phyloP scores from a whole-genome alignment of 805 yeast genomes.

The Candida ortonii region DNA sequence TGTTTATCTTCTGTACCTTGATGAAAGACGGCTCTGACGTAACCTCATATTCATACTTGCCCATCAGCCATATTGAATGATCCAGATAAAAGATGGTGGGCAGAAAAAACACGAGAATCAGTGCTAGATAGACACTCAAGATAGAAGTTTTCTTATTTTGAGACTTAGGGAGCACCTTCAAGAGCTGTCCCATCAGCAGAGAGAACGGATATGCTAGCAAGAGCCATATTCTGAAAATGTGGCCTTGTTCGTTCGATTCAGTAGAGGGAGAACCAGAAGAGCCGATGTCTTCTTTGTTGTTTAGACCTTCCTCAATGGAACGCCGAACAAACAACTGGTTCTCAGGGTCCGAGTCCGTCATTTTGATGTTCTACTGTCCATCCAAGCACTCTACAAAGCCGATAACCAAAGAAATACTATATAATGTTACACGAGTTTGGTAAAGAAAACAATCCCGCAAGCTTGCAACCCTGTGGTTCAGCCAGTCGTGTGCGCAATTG shows the following conservation, averaged over 20 bases:
- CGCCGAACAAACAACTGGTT: too few species aligned
- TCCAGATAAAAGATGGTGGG: slow-evolving; percentile 21
- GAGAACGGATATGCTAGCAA: slow-evolving; percentile 11
- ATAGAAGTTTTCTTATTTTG: slow-evolving; percentile 12
- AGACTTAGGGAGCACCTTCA: slow-evolving; percentile 6
- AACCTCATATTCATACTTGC: slow-evolving; percentile 11
- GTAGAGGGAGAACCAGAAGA: neutral
- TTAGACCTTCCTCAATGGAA: too few species aligned
- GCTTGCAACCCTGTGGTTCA: too few species aligned
- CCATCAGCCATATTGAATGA: slow-evolving; percentile 10
- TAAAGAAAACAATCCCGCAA: too few species aligned
- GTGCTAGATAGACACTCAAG: slow-evolving; percentile 13
- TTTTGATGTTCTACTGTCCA: too few species aligned
- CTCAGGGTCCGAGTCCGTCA: slow-evolving; percentile 7
- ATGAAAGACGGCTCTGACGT: slow-evolving; percentile 13
- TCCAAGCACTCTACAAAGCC: too few species aligned
- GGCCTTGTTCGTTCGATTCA: too few species aligned
- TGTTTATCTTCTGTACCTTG: slow-evolving; percentile 13
- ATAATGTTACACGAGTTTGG: too few species aligned
- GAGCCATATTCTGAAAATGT: slow-evolving; percentile 4
- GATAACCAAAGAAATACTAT: neutral
- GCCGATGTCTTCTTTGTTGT: too few species aligned
- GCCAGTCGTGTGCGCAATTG: too few species aligned
- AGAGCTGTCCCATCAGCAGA: slow-evolving; percentile 5
- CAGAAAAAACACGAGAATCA: slow-evolving; percentile 15